Base-by-base conservation (phyloP, 2,329 filamentous ascomycete species). In the Fusarium cicatricum region DNA sequence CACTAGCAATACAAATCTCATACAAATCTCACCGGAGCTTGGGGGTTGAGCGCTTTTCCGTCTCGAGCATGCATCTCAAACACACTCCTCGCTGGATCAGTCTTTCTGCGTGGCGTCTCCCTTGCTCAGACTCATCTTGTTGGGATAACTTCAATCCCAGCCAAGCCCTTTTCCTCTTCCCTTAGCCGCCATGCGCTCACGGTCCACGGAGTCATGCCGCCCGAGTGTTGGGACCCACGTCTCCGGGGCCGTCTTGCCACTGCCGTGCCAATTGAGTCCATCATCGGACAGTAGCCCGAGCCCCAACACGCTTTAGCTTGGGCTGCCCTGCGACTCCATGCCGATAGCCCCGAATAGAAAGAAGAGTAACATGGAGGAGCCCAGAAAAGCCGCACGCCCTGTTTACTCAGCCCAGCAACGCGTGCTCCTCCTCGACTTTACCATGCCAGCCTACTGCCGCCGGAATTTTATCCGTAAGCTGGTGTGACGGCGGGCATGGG, bases 261-360 rank as follows among this genome's bases (percentile, higher is more conserved):
- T 68, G 58, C 66, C 66, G 66, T 68, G 53, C 66, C 66, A 69
- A 69, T 68, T 54, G 66, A 67, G 40, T 59, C 60, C 55, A 59
- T 51, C 41, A 61, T 68, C 66, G 66, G 66, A 69, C 64, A 68
- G 66, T 60, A 68, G 56, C 58, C 66, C 66, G 66, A 68, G 48
- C 53, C 64, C 66, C 64, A 69, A 67, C 62, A 32, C 49, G 58
- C 60, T 44, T 51, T 64, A 64, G 55, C 55, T 53, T 60, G 50
- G 40, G 36, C 45, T n/a, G n/a, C n/a, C n/a, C 39, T 34, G 44
- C 41, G 23, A 64, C 50, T 51, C 45, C 48, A 57, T 56, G 64
- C 64, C 65, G 65, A 67, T 49, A 47, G 36, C 50, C 40, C 65
- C 62, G 41, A 50, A 58, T 8, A 4, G 23, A 26, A 4, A 32